These are phyloP conservation scores for Lepiota brunneoincarnata DNA, from an alignment of 768 basidiomycete genomes.

Conservation along the genomic window DNA sequence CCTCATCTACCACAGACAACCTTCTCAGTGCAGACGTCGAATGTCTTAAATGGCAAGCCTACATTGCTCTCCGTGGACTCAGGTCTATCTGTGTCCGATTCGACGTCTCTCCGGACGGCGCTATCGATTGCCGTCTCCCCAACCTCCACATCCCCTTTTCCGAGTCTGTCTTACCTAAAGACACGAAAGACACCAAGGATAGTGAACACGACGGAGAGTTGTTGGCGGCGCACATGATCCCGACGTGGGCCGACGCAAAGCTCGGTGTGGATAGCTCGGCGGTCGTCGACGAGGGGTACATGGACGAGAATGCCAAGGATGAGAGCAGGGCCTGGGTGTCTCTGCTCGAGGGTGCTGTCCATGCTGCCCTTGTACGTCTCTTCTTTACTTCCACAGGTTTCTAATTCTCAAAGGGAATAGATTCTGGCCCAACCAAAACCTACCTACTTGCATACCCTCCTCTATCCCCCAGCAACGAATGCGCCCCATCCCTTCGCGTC, in stretches of 20 bases:
- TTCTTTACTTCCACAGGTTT: conserved; percentile 4
- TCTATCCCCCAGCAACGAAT: conserved; percentile 33
- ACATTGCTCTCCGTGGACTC: conserved; percentile 66
- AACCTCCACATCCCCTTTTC: conserved; percentile 57
- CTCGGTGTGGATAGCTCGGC: conserved; percentile 35
- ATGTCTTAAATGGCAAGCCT: conserved; percentile 90
- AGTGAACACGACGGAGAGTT: conserved; percentile 43
- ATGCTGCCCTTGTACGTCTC: conserved; percentile 65
- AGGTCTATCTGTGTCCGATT: conserved; percentile 52
- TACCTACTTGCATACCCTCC: conserved; percentile 38
- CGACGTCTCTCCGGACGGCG: conserved; percentile 70
- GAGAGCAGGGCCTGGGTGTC: conserved; percentile 84
- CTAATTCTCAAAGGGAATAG: conserved; percentile 26
- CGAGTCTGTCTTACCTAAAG: conserved; percentile 17
- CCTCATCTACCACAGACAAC: conserved; percentile 18
- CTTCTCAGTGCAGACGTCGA: conserved; percentile 77
- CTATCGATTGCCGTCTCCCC: conserved; percentile 65
- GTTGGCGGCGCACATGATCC: conserved; percentile 65
- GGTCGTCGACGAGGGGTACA: conserved; percentile 65
- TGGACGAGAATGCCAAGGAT: conserved; percentile 52
- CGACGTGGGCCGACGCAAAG: conserved; percentile 66
- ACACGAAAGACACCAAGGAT: conserved; percentile 19
- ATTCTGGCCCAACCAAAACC: conserved; percentile 45
- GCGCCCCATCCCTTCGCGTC: conserved; percentile 36
- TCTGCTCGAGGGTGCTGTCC: conserved; percentile 72